Percentiles rank a stretch among this genome's conserved stretches.
These are phyloP conservation scores for Gynochthodes officinalis DNA, from an alignment of 257 asterid species.

Conservation along the genomic window DNA sequence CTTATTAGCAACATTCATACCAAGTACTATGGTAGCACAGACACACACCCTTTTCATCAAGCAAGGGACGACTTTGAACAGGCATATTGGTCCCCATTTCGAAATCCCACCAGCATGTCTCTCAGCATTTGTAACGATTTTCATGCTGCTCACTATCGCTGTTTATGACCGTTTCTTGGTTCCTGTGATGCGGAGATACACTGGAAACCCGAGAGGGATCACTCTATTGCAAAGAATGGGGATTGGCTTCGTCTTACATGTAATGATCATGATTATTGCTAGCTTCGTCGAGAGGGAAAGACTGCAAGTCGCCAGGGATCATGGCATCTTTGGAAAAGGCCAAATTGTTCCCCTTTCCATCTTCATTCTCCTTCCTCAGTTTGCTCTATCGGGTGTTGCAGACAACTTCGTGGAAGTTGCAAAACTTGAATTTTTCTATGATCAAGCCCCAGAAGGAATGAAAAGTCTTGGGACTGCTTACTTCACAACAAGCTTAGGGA, in stretches of 20 bases:
- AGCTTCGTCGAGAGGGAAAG: constrained; percentile 42
- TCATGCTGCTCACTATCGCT: constrained; percentile 48
- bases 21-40: constrained; percentile 63
- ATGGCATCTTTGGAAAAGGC: constrained; percentile 27
- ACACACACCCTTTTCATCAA: constrained; percentile 57
- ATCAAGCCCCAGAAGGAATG: constrained; percentile 76
- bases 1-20: constrained; percentile 48
- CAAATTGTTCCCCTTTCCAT: constrained; percentile 55
- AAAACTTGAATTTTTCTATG: constrained; percentile 67
- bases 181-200: constrained; percentile 36
- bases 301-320: constrained; percentile 37
- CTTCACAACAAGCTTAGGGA: constrained; percentile 58
- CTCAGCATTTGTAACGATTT: constrained; percentile 53
- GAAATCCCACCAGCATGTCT: constrained; percentile 68
- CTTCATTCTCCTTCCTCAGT: constrained; percentile 63
- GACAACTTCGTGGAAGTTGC: constrained; percentile 66
- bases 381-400: constrained; percentile 54
- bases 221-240: constrained; percentile 64
- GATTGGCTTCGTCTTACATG: constrained; percentile 48
- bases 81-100: constrained; percentile 51
- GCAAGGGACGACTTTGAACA: constrained; percentile 58
- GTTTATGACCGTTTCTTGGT: constrained; percentile 59
- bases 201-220: constrained; percentile 64
- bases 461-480: constrained; percentile 79
- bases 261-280: constrained; percentile 47